Conservation (phyloP, 352 stramenopile species). For the Phytophthora macrochlamydospora region DNA sequence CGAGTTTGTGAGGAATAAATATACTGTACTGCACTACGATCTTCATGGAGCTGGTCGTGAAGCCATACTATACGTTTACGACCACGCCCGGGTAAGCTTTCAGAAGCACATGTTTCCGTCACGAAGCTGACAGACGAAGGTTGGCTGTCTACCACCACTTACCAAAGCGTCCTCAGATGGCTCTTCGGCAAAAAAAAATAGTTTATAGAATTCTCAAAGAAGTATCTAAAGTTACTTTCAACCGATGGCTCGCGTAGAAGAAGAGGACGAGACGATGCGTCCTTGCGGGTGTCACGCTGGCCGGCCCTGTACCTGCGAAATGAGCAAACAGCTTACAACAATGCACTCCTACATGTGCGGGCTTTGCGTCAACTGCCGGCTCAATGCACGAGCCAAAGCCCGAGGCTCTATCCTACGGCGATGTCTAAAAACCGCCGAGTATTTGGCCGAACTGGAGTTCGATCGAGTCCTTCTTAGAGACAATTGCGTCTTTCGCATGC, state of each 20-base stretch:
- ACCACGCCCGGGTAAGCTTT: too few relatives aligned
- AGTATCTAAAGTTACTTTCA: not conserved
- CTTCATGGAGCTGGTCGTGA: too few relatives aligned
- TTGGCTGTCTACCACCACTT: too few relatives aligned
- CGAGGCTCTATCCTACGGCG: slow-evolving; percentile 24
- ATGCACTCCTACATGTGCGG: slow-evolving; percentile 39
- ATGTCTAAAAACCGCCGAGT: slow-evolving; percentile 59
- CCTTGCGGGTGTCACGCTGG: slow-evolving; percentile 63
- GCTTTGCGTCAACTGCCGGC: slow-evolving; percentile 61
- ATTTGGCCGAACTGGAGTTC: slow-evolving; percentile 40
- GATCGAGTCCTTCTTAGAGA: slow-evolving; percentile 44
- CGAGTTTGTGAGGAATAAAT: too few relatives aligned
- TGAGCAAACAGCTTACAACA: slow-evolving; percentile 20
- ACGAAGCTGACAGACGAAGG: not conserved
- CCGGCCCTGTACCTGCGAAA: slow-evolving; percentile 65
- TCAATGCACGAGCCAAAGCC: slow-evolving; percentile 43
- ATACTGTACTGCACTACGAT: too few relatives aligned
- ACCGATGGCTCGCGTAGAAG: slow-evolving; percentile 27
- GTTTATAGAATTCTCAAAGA: slow-evolving; percentile 13
- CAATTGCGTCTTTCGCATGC: slow-evolving; percentile 57
- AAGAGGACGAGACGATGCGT: slow-evolving; percentile 58
- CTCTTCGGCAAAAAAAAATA: too few relatives aligned
- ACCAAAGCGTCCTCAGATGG: too few relatives aligned
- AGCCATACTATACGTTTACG: too few relatives aligned
- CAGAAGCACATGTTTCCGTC: too few relatives aligned